Base-by-base conservation (phyloP, 495 filamentous ascomycete species). In the Xylaria palmicola region DNA sequence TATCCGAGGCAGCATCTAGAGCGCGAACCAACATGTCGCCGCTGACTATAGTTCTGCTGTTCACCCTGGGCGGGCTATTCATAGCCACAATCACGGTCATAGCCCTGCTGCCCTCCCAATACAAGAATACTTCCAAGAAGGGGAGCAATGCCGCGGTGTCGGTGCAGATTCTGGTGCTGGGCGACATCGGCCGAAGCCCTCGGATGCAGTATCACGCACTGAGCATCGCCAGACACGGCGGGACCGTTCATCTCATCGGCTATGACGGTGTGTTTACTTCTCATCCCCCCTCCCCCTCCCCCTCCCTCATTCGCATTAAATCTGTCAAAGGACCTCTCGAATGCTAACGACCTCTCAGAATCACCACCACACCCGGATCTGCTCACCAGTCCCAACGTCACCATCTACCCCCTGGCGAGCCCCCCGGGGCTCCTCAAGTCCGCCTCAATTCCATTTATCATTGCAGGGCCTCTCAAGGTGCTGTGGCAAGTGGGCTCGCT, bases 201-300 rank as follows among this genome's bases (percentile, higher is more conserved):
- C 90, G 94, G 60, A 99, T 99, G 94, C 94, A 97, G 72, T 97
- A 99, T 70, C 94, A 99, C 84, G 92, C 93, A 20, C 72, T 97
- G 61, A 97, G 93, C 71, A 87, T 98, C 69, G 92, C 93, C 22
- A 90, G 85, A 63, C 86, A 91, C 62, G 91, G 91, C 36, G 90
- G 85, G 0, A 77, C 81, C 32, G 94, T 97, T 15, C 85, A 93
- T 66, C 75, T 99, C 10, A 88, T 98, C 65, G 95, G 94, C 27
- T 99, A 97, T 71, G 72, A 84, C 59, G 92, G 92, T 94, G 67
- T 56, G 66, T 56, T 59, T 10, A 19, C 6, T n/a, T 12, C 17
- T 19, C 7, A n/a, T 3, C n/a, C 13, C 15, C 4, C 12, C 32
- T 15, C 8, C 6, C 2, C 17, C n/a, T 6, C 13, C 9, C 2